Percentiles rank a stretch among this genome's conserved stretches.
Conservation (phyloP, 345 rosid genomes). For the Populus euphratica region DNA sequence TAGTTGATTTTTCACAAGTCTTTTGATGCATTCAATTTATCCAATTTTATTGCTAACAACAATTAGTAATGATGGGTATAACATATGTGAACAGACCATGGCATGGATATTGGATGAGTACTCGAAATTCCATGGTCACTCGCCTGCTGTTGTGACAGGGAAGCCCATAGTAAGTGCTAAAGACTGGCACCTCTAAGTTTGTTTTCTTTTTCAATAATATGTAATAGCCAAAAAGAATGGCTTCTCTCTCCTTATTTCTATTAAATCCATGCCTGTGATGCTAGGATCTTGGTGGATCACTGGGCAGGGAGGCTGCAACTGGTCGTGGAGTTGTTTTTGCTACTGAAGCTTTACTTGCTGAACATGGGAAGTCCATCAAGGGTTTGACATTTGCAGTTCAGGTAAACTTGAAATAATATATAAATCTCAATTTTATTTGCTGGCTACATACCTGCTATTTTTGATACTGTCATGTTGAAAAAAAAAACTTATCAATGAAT, state of each 20-base stretch:
- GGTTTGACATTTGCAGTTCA: slow-evolving; percentile 87
- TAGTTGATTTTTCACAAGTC: not conserved
- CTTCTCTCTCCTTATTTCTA: not conserved
- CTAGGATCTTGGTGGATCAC: slow-evolving; percentile 98
- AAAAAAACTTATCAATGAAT: not conserved
- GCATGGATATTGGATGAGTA: slow-evolving; percentile 97
- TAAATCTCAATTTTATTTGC: not conserved
- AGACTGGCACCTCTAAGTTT: not conserved
- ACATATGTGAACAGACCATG: slow-evolving; percentile 57
- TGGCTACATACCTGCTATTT: not conserved
- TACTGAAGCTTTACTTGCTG: slow-evolving; percentile 87
- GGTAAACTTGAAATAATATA: slow-evolving; percentile 34
- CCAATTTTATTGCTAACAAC: not conserved
- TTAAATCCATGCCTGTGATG: slow-evolving; percentile 3
- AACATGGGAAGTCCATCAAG: slow-evolving; percentile 68
- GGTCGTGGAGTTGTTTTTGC: slow-evolving; percentile 93
- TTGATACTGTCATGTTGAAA: not conserved
- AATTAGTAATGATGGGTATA: not conserved
- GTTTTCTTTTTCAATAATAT: slow-evolving; percentile 3
- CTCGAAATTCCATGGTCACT: slow-evolving; percentile 94
- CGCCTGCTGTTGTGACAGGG: slow-evolving; percentile 93
- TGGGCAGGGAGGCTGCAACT: slow-evolving; percentile 98
- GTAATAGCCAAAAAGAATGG: not conserved
- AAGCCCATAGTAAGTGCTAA: slow-evolving; percentile 67
- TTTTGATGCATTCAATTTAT: not conserved